These are phyloP conservation scores for Ambrosiella xylebori DNA, from an alignment of 2,329 filamentous ascomycete species.

Conservation along the genomic window DNA sequence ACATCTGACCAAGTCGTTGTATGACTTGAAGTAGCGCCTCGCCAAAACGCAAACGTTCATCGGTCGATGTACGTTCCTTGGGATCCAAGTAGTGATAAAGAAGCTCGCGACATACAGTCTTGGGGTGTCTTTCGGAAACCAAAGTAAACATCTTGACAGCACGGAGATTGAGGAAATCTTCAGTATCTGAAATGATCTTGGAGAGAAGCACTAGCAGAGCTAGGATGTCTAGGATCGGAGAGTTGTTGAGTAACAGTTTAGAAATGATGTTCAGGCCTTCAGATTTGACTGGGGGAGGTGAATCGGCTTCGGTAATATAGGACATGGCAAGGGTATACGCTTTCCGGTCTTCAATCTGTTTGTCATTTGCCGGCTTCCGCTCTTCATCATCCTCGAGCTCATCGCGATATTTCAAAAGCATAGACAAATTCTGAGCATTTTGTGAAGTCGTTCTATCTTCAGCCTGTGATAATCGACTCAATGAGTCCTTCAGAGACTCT, in stretches of 20 bases:
- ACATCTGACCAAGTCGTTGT: constrained; percentile 39
- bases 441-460: constrained; percentile 7
- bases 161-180: constrained; percentile 56
- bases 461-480: constrained; percentile 25
- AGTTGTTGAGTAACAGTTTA: constrained; percentile 34
- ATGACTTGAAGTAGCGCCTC: constrained; percentile 49
- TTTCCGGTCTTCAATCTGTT: constrained; percentile 41
- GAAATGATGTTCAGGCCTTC: constrained; percentile 47
- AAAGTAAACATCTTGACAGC: constrained; percentile 48
- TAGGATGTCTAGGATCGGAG: constrained; percentile 48
- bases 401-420: constrained; percentile 39
- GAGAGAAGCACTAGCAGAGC: constrained; percentile 46
- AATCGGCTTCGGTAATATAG: constrained; percentile 44
- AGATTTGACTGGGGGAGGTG: constrained; percentile 47
- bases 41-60: constrained; percentile 49
- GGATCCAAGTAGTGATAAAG: constrained; percentile 51
- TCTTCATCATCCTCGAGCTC: constrained; percentile 31
- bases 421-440: constrained; percentile 37
- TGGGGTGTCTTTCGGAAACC: constrained; percentile 43
- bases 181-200: constrained; percentile 44
- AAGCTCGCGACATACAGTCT: constrained; percentile 43
- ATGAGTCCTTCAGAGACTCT: constrained; percentile 29
- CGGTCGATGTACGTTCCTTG: constrained; percentile 38
- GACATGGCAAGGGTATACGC: constrained; percentile 44
- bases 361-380: constrained; percentile 24